Conservation (phyloP, 2,329 filamentous ascomycete genomes). For the Pyrenophora teres region DNA sequence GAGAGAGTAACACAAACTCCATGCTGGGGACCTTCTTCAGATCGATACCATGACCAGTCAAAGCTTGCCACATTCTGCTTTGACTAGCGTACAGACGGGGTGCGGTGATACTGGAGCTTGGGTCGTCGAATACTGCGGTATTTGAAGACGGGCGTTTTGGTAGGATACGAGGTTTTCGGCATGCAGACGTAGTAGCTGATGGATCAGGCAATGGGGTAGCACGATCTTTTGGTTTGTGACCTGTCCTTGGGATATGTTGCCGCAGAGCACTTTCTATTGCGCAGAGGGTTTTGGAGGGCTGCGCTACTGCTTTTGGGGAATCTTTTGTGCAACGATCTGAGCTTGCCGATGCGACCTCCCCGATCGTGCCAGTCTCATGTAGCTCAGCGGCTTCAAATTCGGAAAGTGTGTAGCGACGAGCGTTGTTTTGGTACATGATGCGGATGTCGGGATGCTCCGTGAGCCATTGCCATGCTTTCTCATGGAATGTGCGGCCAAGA, state of each 20-base stretch:
- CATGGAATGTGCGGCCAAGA: constrained; percentile 52
- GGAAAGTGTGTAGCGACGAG: constrained; percentile 30
- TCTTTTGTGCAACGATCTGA: background rate
- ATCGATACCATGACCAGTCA: constrained; percentile 65
- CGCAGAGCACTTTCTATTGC: constrained; percentile 25
- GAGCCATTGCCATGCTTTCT: constrained; percentile 63
- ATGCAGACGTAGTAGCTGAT: background rate
- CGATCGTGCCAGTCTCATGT: constrained; percentile 15
- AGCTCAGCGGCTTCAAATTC: constrained; percentile 41
- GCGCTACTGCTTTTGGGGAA: background rate
- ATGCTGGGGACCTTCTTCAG: constrained; percentile 57
- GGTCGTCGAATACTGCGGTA: constrained; percentile 35
- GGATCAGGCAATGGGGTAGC: background rate
- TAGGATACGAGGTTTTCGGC: constrained; percentile 19
- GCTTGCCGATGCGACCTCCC: background rate
- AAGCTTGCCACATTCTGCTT: constrained; percentile 63
- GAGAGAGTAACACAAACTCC: constrained; percentile 62
- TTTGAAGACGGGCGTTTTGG: constrained; percentile 8
- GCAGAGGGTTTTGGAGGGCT: constrained; percentile 21
- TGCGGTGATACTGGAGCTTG: constrained; percentile 20
- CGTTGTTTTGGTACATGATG: constrained; percentile 53
- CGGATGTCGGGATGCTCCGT: constrained; percentile 60
- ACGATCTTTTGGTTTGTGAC: background rate
- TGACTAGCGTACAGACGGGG: constrained; percentile 54
- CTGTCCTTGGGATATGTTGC: constrained; percentile 22